A percentile compares a stretch with the other conserved stretches of the same genome.
Evolutionary conservation across 2,329 filamentous ascomycete genomes (phyloP).

Genomic region (Cladosporium halotolerans): DNA sequence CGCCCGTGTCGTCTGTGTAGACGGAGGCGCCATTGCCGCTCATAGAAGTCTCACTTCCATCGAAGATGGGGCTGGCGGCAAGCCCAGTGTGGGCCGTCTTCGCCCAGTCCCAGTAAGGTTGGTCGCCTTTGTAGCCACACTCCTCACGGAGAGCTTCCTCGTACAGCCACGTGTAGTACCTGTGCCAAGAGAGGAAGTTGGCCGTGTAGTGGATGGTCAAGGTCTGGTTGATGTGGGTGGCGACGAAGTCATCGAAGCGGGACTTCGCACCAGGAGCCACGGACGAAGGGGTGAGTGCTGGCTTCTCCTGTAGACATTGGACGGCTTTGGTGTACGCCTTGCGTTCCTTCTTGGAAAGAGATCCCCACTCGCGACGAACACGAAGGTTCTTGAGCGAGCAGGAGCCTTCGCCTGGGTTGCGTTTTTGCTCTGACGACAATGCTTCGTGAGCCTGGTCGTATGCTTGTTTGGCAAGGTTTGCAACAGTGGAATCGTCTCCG

Average conservation of each 20-base stretch:
- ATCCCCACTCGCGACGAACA: constrained; percentile 39
- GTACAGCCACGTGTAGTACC: constrained; percentile 38
- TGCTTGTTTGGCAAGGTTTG: constrained; percentile 2
- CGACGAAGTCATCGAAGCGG: constrained; percentile 28
- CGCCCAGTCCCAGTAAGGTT: constrained; percentile 47
- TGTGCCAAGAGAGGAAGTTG: constrained; percentile 38
- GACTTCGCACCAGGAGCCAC: constrained; percentile 21
- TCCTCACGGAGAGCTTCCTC: constrained; percentile 39
- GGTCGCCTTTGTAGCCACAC: constrained; percentile 37
- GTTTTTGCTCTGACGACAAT: not conserved
- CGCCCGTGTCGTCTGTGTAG: constrained; percentile 8
- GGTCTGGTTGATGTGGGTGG: constrained; percentile 23
- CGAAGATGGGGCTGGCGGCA: constrained; percentile 47
- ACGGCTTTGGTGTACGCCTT: constrained; percentile 16
- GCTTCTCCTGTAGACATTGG: constrained; percentile 16
- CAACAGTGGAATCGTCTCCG: not conserved
- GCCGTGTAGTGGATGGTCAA: constrained; percentile 17
- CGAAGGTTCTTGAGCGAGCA: constrained; percentile 29
- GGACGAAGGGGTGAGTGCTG: constrained; percentile 8
- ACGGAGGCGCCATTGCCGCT: constrained; percentile 25
- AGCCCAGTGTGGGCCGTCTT: constrained; percentile 37
- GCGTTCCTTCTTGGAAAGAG: constrained; percentile 19
- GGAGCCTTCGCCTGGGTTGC: not conserved
- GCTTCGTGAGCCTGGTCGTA: not conserved
- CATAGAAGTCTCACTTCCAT: constrained; percentile 45